phyloP scores from a whole-genome alignment of 352 stramenopile species.

The Pythium angustatum region DNA sequence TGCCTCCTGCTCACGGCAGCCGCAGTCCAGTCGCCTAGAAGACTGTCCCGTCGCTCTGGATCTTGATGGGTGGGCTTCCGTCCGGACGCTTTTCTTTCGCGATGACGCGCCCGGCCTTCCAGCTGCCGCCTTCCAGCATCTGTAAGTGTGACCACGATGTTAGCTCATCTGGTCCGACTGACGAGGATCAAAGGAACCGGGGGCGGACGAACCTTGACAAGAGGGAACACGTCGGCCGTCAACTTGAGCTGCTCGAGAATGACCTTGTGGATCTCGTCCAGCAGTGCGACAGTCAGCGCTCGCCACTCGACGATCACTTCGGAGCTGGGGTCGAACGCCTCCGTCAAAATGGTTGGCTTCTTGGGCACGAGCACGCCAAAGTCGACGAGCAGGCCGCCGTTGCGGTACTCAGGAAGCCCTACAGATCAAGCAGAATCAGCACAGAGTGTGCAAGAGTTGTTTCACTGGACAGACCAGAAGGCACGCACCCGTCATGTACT shows the following conservation, averaged over 20 bases:
- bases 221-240: conserved; percentile 70
- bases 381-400: conserved; percentile 80
- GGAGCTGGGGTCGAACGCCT: conserved; percentile 60
- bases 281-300: conserved; percentile 74
- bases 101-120: conserved; percentile 82
- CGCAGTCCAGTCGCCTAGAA: conserved; percentile 43
- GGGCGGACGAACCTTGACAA: conserved; percentile 81
- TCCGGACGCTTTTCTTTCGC: conserved; percentile 75
- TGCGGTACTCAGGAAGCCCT: conserved; percentile 84
- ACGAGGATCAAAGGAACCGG: neutral
- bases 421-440: too few relatives aligned
- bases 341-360: conserved; percentile 46
- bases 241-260: conserved; percentile 67
- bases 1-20: neutral
- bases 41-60: conserved; percentile 87
- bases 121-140: conserved; percentile 86
- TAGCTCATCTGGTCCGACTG: neutral
- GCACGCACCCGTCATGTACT: conserved; percentile 54
- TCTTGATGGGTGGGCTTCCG: conserved; percentile 76
- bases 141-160: conserved; percentile 20
- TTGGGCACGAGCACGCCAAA: conserved; percentile 79
- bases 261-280: conserved; percentile 75
- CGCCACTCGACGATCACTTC: conserved; percentile 88
- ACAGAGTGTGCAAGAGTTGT: neutral
- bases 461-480: too few relatives aligned